phyloP scores from a whole-genome alignment of 2,329 filamentous ascomycete species.

The Botrytis medusae region DNA sequence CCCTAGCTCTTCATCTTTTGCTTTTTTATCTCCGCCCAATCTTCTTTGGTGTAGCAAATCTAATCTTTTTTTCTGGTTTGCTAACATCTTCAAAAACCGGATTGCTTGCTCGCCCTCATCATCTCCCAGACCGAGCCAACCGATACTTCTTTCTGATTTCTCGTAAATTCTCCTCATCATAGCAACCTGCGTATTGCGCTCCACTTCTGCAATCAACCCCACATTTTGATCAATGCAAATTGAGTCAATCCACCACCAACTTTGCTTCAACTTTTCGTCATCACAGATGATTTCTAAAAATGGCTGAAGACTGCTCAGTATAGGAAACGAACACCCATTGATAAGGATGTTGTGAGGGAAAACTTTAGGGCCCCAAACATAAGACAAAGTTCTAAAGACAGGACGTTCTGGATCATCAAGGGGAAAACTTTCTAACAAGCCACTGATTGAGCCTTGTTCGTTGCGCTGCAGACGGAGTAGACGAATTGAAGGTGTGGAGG shows the following conservation, averaged over 20 bases:
- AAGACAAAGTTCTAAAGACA: neutral
- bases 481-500: conserved; percentile 12
- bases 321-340: neutral
- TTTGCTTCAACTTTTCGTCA: neutral
- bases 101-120: neutral
- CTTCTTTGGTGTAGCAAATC: neutral
- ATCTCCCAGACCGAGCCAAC: neutral
- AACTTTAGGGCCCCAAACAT: neutral
- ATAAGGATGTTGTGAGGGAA: neutral
- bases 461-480: conserved; percentile 13
- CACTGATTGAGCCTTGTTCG: conserved; percentile 14
- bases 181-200: conserved; percentile 1
- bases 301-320: neutral
- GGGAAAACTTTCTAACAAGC: conserved; percentile 13
- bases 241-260: conserved; percentile 13
- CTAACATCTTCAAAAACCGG: neutral
- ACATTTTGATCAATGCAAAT: conserved; percentile 5
- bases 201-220: neutral
- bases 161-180: conserved; percentile 1
- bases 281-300: neutral
- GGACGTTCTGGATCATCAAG: neutral
- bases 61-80: neutral
- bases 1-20: neutral
- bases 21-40: neutral
- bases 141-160: neutral